A percentile compares a stretch with the other conserved stretches of the same genome.
phyloP scores from a whole-genome alignment of 1,284 basidiomycete genomes.

The Erythrobasidium hasegawianum region DNA sequence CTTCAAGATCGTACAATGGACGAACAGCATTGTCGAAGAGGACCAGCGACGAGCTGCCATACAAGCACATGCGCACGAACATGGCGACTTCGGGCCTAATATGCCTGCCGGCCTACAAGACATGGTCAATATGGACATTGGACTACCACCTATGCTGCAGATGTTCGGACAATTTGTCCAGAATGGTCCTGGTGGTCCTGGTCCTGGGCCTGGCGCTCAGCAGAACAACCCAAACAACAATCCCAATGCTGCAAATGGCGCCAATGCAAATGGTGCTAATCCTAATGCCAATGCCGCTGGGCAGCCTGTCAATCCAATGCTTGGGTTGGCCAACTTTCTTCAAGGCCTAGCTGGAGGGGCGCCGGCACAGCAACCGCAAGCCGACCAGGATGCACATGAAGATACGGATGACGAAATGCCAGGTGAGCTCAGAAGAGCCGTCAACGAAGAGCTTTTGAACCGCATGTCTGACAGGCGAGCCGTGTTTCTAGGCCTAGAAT shows the following conservation, averaged over 20 bases:
- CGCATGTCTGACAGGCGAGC: no score
- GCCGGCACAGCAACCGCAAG: background rate
- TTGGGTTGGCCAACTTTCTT: no score
- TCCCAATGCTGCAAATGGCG: background rate
- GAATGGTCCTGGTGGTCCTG: background rate
- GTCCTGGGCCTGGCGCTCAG: background rate
- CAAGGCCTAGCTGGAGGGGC: no score
- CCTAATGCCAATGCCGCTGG: background rate
- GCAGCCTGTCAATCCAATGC: no score
- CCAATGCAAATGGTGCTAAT: background rate
- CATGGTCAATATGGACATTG: background rate
- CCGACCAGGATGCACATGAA: background rate
- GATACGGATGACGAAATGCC: slow-evolving; percentile 28
- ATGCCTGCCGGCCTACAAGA: background rate
- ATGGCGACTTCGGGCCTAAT: background rate
- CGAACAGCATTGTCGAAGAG: slow-evolving; percentile 12
- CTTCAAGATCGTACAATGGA: slow-evolving; percentile 26
- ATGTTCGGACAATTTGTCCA: no score
- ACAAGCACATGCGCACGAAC: background rate
- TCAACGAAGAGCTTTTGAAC: no score
- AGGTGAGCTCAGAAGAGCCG: background rate
- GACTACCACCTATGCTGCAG: no score
- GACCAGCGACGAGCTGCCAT: slow-evolving; percentile 8
- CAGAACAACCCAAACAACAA: background rate
- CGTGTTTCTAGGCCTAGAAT: background rate